phyloP scores from a whole-genome alignment of 257 asterid species.

The Nicotiana tomentosiformis region DNA sequence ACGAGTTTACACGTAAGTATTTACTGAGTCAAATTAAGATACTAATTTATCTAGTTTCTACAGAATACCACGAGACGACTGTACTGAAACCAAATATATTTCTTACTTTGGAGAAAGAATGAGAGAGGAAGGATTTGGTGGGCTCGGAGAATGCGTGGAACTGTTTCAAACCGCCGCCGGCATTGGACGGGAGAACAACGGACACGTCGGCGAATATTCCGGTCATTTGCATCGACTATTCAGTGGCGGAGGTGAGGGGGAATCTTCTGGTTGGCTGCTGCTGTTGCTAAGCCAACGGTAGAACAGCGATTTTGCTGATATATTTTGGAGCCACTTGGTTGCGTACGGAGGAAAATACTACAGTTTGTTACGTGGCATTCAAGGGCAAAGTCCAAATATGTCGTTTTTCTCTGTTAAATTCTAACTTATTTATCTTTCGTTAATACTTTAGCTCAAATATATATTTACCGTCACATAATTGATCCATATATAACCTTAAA shows the following conservation, averaged over 20 bases:
- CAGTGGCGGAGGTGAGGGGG: background rate
- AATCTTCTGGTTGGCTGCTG: background rate
- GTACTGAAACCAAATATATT: no score
- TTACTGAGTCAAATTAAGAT: no score
- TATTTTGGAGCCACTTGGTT: no score
- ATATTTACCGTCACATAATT: no score
- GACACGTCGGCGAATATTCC: conserved; percentile 48
- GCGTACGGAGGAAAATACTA: no score
- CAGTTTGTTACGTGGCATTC: background rate
- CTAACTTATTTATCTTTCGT: no score
- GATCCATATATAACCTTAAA: no score
- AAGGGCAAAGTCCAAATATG: background rate
- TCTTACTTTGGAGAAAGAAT: conserved; percentile 44
- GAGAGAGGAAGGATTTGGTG: conserved; percentile 35
- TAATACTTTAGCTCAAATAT: no score
- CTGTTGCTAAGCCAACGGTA: background rate
- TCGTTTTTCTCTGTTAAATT: no score
- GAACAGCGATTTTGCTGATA: background rate
- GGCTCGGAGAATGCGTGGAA: conserved; percentile 31
- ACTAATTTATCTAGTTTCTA: no score
- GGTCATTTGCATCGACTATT: conserved; percentile 39
- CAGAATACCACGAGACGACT: no score
- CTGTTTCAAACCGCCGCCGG: conserved; percentile 42
- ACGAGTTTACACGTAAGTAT: no score
- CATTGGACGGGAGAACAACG: conserved; percentile 37